Conservation (phyloP, 106 monocot species). For the Platanthera guangdongensis region DNA sequence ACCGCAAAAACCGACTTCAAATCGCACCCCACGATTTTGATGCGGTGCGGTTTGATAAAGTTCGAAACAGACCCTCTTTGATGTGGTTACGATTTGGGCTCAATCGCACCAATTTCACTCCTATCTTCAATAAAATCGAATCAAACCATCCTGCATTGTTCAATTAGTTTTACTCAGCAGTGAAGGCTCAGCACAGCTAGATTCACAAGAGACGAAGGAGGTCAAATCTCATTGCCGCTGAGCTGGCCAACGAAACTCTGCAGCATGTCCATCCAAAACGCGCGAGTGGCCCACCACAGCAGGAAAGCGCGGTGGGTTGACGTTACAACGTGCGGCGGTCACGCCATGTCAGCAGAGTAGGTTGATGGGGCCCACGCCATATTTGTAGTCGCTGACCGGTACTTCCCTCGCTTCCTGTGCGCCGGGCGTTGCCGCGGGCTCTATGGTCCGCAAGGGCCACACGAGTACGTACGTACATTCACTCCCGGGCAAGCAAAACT, state of each 20-base stretch:
- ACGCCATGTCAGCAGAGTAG: neutral
- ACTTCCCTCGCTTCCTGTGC: neutral
- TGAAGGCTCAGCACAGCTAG: too few relatives aligned
- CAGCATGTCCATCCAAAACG: neutral
- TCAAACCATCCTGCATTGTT: too few relatives aligned
- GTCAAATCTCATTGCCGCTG: neutral
- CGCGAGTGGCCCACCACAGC: neutral
- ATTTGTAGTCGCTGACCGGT: neutral
- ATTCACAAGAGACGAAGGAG: too few relatives aligned
- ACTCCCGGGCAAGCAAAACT: neutral
- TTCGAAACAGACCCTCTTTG: too few relatives aligned
- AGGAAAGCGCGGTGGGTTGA: neutral
- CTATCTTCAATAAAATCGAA: too few relatives aligned
- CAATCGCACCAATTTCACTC: too few relatives aligned
- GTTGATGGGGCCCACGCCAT: neutral
- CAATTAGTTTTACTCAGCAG: too few relatives aligned
- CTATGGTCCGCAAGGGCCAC: neutral
- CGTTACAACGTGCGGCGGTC: neutral
- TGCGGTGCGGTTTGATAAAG: too few relatives aligned
- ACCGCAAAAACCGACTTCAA: too few relatives aligned
- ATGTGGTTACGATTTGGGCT: too few relatives aligned
- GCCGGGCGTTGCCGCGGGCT: neutral
- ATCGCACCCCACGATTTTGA: too few relatives aligned
- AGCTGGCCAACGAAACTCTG: neutral
- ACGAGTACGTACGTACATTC: neutral